Conservation (phyloP, 2,329 filamentous ascomycete species). For the Teratosphaeria epicoccoides region DNA sequence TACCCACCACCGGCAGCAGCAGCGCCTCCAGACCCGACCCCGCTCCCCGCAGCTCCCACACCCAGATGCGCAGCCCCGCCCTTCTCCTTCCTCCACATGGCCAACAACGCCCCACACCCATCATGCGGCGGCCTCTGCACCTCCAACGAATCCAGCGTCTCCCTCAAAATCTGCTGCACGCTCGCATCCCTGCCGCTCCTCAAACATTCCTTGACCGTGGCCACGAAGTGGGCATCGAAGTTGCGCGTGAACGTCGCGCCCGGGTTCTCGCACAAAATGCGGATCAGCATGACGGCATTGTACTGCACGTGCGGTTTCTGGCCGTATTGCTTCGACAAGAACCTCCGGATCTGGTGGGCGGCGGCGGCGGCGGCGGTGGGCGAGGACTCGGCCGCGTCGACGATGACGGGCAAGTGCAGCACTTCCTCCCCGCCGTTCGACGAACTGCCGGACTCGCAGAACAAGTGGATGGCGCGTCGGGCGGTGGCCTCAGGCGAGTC, state of each 20-base stretch:
- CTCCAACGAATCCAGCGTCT: conserved; percentile 74
- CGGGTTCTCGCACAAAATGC: conserved; percentile 87
- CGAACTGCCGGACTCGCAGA: conserved; percentile 65
- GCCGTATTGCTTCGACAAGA: conserved; percentile 57
- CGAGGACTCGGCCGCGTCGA: conserved; percentile 89
- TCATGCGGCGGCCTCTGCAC: conserved; percentile 62
- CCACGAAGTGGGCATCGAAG: conserved; percentile 73
- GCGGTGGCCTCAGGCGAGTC: conserved; percentile 58
- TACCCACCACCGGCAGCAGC: not conserved
- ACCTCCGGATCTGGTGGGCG: conserved; percentile 70
- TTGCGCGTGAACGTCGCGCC: conserved; percentile 84
- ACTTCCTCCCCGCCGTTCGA: conserved; percentile 67
- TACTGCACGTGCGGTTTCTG: conserved; percentile 67
- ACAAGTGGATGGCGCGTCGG: conserved; percentile 57
- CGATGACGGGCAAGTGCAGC: conserved; percentile 81
- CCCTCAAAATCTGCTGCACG: conserved; percentile 75
- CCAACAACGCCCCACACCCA: conserved; percentile 56
- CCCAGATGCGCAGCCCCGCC: conserved; percentile 27
- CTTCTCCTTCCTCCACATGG: conserved; percentile 89
- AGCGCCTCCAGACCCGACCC: not conserved
- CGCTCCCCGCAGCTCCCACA: too few relatives aligned
- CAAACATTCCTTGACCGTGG: conserved; percentile 64
- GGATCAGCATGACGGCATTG: conserved; percentile 89
- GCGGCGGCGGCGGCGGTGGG: conserved; percentile 74
- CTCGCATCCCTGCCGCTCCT: conserved; percentile 59